These are phyloP conservation scores for Mortierella alpina DNA, from an alignment of 192 early-diverging fungal species.

Conservation along the genomic window DNA sequence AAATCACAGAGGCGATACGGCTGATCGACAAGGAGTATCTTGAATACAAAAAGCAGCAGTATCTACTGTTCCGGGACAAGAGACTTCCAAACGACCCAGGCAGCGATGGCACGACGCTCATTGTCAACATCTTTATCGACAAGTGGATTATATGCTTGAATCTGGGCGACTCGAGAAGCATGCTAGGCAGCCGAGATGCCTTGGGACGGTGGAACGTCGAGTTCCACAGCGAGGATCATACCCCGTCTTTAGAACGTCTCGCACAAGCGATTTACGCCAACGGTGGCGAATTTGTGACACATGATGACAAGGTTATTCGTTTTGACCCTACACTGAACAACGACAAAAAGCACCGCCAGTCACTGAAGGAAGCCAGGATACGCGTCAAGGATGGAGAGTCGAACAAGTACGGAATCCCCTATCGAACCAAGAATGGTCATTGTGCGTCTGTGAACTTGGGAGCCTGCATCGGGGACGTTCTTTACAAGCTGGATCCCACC, in stretches of 20 bases:
- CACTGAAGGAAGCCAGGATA: slow-evolving; percentile 68
- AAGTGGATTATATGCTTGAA: slow-evolving; percentile 68
- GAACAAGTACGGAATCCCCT: slow-evolving; percentile 53
- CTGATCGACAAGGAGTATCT: slow-evolving; percentile 64
- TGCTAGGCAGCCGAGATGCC: slow-evolving; percentile 51
- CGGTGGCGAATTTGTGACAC: slow-evolving; percentile 70
- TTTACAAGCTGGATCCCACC: slow-evolving; percentile 65
- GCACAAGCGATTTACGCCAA: slow-evolving; percentile 65
- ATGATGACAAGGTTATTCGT: slow-evolving; percentile 65
- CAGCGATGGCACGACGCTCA: slow-evolving; percentile 67
- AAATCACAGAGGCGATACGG: slow-evolving; percentile 58
- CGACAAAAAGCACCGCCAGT: slow-evolving; percentile 62
- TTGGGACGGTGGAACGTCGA: slow-evolving; percentile 63
- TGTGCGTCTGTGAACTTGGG: slow-evolving; percentile 67
- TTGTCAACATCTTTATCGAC: slow-evolving; percentile 67
- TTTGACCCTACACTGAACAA: slow-evolving; percentile 60
- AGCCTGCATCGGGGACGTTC: slow-evolving; percentile 66
- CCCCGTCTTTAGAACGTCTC: slow-evolving; percentile 66
- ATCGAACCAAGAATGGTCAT: slow-evolving; percentile 46
- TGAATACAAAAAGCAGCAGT: slow-evolving; percentile 61
- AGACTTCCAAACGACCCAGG: slow-evolving; percentile 38
- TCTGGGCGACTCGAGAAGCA: slow-evolving; percentile 67
- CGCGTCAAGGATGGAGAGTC: slow-evolving; percentile 53
- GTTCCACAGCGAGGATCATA: slow-evolving; percentile 68
- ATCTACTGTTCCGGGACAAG: slow-evolving; percentile 26